Base-by-base conservation (phyloP, 73 alveolate genomes). In the Urostyla sp. region DNA sequence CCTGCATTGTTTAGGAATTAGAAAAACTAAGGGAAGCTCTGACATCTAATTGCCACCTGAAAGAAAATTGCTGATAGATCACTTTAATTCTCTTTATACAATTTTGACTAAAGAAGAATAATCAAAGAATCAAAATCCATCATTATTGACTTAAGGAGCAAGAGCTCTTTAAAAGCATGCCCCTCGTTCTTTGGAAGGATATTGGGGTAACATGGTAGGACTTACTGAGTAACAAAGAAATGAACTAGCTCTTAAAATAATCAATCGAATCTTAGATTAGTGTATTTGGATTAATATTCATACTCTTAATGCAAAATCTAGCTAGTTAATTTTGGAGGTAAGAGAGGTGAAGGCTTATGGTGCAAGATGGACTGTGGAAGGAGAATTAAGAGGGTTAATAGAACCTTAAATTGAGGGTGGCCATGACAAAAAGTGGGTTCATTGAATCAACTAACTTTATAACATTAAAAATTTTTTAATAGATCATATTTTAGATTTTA, bases 391-490 rank as follows among this genome's bases (percentile, higher is more conserved):
- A 56, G 98, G 98, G 0, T 85, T 92, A 43, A 54, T 92, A 21
- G 98, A 92, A 45, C 98, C 98, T 16, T 90, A 88, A 73, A 85
- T 92, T 63, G 91, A 72, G 40, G 92, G 81, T 54, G 97, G 97
- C n/a, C 97, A 91, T 84, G 94, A 88, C 44, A 91, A 91, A 60
- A 84, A 88, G 67, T 91, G 97, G 97, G 84, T 75, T 26, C 97
- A 91, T 77, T 91, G 90, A 88, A 48, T 27, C 26, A 46, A 67
- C 51, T 20, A 56, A 50, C 36, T 18, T 5, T 50, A 18, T 50
- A 50, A 50, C 24, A 75, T 7, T 55, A 11, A 40, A 40, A 40
- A n/a, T n/a, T n/a, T n/a, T n/a, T n/a, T n/a, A n/a, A n/a, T n/a
- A n/a, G n/a, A n/a, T n/a, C n/a, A n/a, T n/a, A n/a, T n/a, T n/a